Evolutionary conservation across 2,329 filamentous ascomycete species (phyloP), one percentile per base, ranked within the genome.

Genomic region (Endothia cerciana): DNA sequence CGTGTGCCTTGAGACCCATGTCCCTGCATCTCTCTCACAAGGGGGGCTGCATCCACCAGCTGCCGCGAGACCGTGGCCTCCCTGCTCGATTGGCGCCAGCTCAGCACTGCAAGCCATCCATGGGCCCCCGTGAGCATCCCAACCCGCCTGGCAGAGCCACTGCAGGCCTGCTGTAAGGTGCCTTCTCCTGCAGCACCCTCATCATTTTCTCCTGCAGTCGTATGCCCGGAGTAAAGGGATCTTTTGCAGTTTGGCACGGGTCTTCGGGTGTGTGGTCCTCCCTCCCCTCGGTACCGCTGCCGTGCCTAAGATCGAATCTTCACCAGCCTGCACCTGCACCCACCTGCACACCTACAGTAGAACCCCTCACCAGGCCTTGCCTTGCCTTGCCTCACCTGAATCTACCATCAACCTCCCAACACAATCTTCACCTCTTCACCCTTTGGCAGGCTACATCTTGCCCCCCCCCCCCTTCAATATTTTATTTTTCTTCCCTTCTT

Each of bases 51-150:
- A 60, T 7, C 38, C 57, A 60, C 57, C n/a, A 13, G 51, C 38
- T 63, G 60, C 60, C 60, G 60, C 30, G 60, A 63, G 38, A 63
- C 60, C 49, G 49, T 41, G 17, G n/a, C 22, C 43, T n/a, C 47
- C 60, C 22, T 51, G 49, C 60, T 47, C 60, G 22, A 63, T 63
- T 63, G 60, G 60, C 60, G 51, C 60, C 60, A 63, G 60, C 60
- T 63, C 60, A 63, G 60, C 60, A 63, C 57, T 57, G 60, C 60
- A 47, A 47, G 58, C 60, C 38, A 45, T 57, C 51, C 51, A 33
- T n/a, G 33, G 36, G n/a, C 15, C 22, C 36, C 36, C 47, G 11
- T 19, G 30, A 36, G 25, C 60, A 53, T 30, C n/a, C 60, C 55
- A 57, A 28, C 55, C 33, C 55, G 40, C 53, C 53, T 15, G 4